Conservation (phyloP, 2,329 filamentous ascomycete genomes). For the Tolypocladium amazonense region DNA sequence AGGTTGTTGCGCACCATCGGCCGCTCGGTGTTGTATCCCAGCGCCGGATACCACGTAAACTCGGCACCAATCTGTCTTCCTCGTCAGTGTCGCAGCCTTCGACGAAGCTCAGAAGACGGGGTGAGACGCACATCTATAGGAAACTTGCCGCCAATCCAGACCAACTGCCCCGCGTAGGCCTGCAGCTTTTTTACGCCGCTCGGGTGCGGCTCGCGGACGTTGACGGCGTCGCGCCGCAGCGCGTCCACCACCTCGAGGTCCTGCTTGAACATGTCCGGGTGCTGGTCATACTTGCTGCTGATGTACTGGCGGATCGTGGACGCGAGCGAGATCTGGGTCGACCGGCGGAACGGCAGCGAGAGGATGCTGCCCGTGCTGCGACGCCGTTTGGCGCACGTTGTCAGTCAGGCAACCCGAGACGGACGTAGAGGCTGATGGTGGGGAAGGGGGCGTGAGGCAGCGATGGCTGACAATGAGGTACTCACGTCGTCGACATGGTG, state of each 20-base stretch:
- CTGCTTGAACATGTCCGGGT: conserved; percentile 89
- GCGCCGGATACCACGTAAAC: conserved; percentile 89
- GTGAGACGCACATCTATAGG: conserved; percentile 63
- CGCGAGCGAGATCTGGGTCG: conserved; percentile 67
- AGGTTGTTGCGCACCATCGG: conserved; percentile 57
- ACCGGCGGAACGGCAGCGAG: conserved; percentile 79
- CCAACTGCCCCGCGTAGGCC: conserved; percentile 81
- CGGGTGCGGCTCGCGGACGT: conserved; percentile 76
- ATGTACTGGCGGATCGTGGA: conserved; percentile 89
- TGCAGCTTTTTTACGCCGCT: conserved; percentile 85
- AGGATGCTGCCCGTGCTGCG: conserved; percentile 46
- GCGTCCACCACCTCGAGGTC: conserved; percentile 79
- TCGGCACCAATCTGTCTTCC: conserved; percentile 71
- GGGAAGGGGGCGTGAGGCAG: neutral
- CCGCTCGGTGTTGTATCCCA: conserved; percentile 78
- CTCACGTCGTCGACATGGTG: neutral
- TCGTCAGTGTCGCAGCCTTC: conserved; percentile 1
- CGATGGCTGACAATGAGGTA: neutral
- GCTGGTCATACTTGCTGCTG: conserved; percentile 95
- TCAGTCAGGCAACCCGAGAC: neutral
- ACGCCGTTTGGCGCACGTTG: neutral
- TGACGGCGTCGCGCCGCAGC: conserved; percentile 75
- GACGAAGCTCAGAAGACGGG: neutral
- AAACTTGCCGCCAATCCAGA: conserved; percentile 92
- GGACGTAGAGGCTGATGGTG: neutral